Evolutionary conservation across 2,329 filamentous ascomycete species (phyloP).

Genomic region (Xylariomycetidae sp.): DNA sequence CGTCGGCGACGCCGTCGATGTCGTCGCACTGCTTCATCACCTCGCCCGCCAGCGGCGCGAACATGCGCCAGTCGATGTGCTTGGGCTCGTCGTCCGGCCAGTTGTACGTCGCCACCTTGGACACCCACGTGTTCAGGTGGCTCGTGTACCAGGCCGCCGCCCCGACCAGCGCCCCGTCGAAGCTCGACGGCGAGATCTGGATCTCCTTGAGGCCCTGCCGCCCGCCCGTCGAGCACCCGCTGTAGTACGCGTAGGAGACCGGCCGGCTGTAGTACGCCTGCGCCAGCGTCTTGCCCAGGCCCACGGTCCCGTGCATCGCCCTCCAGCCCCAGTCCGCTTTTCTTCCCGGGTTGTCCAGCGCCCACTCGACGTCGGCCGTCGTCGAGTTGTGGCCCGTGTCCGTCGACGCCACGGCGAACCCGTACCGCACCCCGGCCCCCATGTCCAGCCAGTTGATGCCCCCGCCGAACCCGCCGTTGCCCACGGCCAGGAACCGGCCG

Average conservation of each 20-base stretch:
- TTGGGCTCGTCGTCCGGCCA: constrained; percentile 38
- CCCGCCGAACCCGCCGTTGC: constrained; percentile 35
- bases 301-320: constrained; percentile 43
- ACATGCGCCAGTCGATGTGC: constrained; percentile 42
- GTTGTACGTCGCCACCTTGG: constrained; percentile 42
- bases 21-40: constrained; percentile 46
- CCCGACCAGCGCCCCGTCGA: constrained; percentile 52
- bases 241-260: constrained; percentile 46
- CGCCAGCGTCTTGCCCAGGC: constrained; percentile 41
- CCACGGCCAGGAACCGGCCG: constrained; percentile 29
- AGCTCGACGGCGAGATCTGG: constrained; percentile 49
- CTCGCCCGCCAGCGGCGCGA: constrained; percentile 33
- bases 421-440: constrained; percentile 28
- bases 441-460: constrained; percentile 32
- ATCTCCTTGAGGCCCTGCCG: constrained; percentile 52
- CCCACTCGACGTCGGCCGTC: constrained; percentile 30
- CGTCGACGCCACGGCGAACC: constrained; percentile 37
- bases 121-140: constrained; percentile 39
- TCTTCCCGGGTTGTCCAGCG: constrained; percentile 29
- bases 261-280: constrained; percentile 41
- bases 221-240: constrained; percentile 55
- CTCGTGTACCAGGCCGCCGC: constrained; percentile 46
- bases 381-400: constrained; percentile 39
- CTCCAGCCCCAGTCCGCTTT: constrained; percentile 34
- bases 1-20: constrained; percentile 44